Percentiles rank a stretch among this genome's conserved stretches.
These are phyloP conservation scores for Centella asiatica DNA, from an alignment of 129 eudicot genomes.

Conservation along the genomic window DNA sequence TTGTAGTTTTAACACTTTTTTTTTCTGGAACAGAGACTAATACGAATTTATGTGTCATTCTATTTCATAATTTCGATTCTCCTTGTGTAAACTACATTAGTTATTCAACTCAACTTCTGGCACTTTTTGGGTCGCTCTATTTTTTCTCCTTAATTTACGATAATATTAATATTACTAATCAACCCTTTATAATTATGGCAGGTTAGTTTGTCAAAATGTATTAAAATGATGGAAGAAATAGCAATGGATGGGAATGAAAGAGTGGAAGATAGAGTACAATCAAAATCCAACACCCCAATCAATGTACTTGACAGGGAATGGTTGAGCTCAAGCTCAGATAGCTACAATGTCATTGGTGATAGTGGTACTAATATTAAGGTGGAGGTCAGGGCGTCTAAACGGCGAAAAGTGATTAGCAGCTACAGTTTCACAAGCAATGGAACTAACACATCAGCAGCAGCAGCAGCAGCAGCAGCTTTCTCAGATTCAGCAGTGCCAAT, in stretches of 20 bases:
- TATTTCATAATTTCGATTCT: too few species aligned
- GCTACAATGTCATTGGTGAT: background rate
- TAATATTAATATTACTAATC: too few species aligned
- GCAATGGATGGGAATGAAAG: slow-evolving; percentile 32
- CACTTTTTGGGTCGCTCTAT: too few species aligned
- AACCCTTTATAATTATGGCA: background rate
- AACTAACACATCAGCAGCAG: too few species aligned
- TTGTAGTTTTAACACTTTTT: too few species aligned
- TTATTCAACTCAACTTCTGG: too few species aligned
- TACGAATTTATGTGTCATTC: too few species aligned
- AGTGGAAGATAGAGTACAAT: background rate
- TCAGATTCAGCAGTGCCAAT: slow-evolving; percentile 18
- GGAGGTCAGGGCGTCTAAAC: slow-evolving; percentile 22
- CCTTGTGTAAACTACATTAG: too few species aligned
- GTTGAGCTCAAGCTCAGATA: slow-evolving; percentile 18
- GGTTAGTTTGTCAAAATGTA: slow-evolving; percentile 28
- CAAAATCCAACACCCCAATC: slow-evolving; percentile 24
- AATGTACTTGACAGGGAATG: slow-evolving; percentile 30
- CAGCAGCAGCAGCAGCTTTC: slow-evolving; percentile 27
- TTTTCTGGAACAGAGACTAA: too few species aligned
- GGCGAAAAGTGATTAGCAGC: slow-evolving; percentile 20
- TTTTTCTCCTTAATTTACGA: too few species aligned
- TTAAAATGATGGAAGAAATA: slow-evolving; percentile 29
- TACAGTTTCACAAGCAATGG: slow-evolving; percentile 13
- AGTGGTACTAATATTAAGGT: background rate